Percentiles rank a stretch among this genome's conserved stretches.
Evolutionary conservation across 495 filamentous ascomycete genomes (phyloP).

Genomic region (Darksidea phi): DNA sequence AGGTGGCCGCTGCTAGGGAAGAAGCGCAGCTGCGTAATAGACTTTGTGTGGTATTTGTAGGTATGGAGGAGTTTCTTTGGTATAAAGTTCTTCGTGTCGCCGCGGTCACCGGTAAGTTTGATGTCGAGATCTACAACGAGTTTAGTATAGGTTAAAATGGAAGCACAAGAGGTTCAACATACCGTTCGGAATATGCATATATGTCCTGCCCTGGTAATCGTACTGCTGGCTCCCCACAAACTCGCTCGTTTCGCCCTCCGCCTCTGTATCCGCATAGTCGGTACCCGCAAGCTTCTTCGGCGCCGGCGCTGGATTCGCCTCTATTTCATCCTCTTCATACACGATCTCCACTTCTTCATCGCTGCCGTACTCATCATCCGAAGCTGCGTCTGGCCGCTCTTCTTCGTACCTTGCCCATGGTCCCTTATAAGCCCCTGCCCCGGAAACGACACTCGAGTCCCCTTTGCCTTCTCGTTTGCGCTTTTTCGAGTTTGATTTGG

Average conservation of each 20-base stretch:
- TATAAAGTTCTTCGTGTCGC: conserved; percentile 79
- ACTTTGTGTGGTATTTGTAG: conserved; percentile 81
- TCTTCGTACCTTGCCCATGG: conserved; percentile 88
- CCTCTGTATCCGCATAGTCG: conserved; percentile 57
- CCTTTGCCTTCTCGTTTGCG: conserved; percentile 79
- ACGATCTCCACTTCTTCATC: conserved; percentile 70
- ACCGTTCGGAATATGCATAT: conserved; percentile 96
- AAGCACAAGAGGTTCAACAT: conserved; percentile 3
- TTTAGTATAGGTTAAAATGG: not conserved
- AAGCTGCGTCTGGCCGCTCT: conserved; percentile 47
- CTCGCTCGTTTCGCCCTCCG: conserved; percentile 65
- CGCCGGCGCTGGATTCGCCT: conserved; percentile 50
- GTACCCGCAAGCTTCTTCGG: conserved; percentile 58
- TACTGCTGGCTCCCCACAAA: conserved; percentile 80
- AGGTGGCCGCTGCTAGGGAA: conserved; percentile 85
- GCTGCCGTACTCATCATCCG: conserved; percentile 54
- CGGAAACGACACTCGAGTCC: conserved; percentile 76
- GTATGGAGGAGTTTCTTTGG: conserved; percentile 92
- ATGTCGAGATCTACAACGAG: conserved; percentile 60
- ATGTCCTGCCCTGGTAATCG: conserved; percentile 90
- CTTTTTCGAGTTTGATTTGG: conserved; percentile 70
- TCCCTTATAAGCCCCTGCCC: conserved; percentile 81
- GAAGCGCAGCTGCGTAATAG: conserved; percentile 83
- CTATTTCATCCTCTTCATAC: conserved; percentile 65
- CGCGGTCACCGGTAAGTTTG: conserved; percentile 76